phyloP scores from a whole-genome alignment of 257 asterid genomes.

The Linaria vulgaris region DNA sequence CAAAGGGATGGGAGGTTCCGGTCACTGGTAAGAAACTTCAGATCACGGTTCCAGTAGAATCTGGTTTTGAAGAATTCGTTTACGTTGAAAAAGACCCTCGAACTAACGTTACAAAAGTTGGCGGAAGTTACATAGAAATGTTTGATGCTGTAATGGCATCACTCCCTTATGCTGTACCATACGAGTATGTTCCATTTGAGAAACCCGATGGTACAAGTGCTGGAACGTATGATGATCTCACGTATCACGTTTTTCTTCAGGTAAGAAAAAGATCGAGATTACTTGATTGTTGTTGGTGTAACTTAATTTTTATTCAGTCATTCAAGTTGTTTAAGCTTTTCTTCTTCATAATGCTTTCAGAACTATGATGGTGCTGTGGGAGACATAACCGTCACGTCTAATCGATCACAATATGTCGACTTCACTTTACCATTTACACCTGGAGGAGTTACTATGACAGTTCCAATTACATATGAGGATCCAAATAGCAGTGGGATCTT shows the following conservation, averaged over 20 bases:
- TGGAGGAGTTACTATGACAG: slow-evolving; percentile 24
- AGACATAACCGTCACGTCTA: slow-evolving; percentile 24
- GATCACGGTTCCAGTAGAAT: slow-evolving; percentile 38
- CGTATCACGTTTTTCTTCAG: slow-evolving; percentile 25
- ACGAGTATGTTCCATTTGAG: slow-evolving; percentile 27
- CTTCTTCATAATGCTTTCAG: background rate
- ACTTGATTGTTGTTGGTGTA: too few species aligned
- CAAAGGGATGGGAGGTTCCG: slow-evolving; percentile 59
- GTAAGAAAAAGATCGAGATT: slow-evolving; percentile 18
- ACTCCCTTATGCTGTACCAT: slow-evolving; percentile 31
- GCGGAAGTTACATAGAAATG: slow-evolving; percentile 41
- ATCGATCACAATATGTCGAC: slow-evolving; percentile 29
- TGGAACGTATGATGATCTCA: slow-evolving; percentile 33
- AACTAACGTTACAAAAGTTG: slow-evolving; percentile 23
- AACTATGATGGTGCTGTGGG: slow-evolving; percentile 31
- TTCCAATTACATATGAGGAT: background rate
- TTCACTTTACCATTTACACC: slow-evolving; percentile 30
- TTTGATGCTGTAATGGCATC: slow-evolving; percentile 34
- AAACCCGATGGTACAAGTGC: slow-evolving; percentile 4
- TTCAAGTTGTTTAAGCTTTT: background rate
- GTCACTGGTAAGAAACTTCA: slow-evolving; percentile 29
- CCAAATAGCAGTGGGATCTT: slow-evolving; percentile 28
- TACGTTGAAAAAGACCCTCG: slow-evolving; percentile 24
- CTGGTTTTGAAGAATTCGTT: slow-evolving; percentile 35
- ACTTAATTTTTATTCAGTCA: background rate